Evolutionary conservation across 2,329 filamentous ascomycete genomes (phyloP), one percentile per base, ranked within the genome.

Genomic region (Colletotrichum lupini): DNA sequence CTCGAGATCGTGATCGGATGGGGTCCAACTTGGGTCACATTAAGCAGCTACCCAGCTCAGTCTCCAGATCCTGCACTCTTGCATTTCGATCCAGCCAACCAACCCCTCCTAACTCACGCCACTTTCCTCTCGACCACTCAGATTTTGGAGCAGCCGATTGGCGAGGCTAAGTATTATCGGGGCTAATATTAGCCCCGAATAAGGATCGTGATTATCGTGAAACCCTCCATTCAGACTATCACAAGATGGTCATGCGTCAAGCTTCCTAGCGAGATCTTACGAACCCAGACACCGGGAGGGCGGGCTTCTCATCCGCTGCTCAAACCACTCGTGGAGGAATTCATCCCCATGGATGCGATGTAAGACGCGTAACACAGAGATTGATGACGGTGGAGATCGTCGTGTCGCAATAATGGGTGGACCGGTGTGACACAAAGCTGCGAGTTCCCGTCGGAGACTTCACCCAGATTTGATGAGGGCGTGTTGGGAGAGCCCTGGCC

Each of bases 51-150:
- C 14, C 52, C 19, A 66, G 26, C 6, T 57, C 24, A 16, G 32
- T 22, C 14, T 49, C 49, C 49, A 73, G 71, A 73, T 73, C 67
- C 71, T 70, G 71, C 71, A 70, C 60, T 61, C 61, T 65, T 61
- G 60, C 71, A 66, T 66, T 46, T 14, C 67, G 71, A 73, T 73
- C 71, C 71, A 73, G 67, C 71, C 67, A 63, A 24, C 55, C 55
- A 30, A 19, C 12, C 4, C 22, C 12, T 46, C 56, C 49, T 52
- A 16, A 65, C 32, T 9, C 55, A 53, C 49, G 30, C 19, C 35
- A 30, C 61, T 16, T 32, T 49, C 3, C 14, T 9, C 7, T 12
- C 56, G n/a, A 12, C 32, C 26, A 65, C 11, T 56, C 60, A 61
- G 12, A 53, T 9, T 22, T 22, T 7, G 5, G 30, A 22, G 9